Conservation (phyloP, 1,139 yeast genomes). For the Pichia sp. region DNA sequence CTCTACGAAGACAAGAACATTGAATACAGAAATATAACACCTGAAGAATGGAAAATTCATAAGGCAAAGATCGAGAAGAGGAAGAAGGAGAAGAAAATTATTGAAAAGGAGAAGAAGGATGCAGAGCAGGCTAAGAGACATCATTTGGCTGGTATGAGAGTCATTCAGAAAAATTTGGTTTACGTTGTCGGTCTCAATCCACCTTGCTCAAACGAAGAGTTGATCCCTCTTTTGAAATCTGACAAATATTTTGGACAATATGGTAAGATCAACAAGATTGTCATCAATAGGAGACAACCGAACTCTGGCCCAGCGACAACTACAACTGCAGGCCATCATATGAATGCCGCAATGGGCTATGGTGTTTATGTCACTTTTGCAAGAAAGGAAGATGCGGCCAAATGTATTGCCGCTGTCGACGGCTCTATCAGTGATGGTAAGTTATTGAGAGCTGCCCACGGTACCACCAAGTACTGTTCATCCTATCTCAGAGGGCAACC, state of each 20-base stretch:
- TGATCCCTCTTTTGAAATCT: constrained; percentile 75
- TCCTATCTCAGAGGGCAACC: constrained; percentile 91
- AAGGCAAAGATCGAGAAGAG: constrained; percentile 74
- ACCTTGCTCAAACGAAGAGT: constrained; percentile 81
- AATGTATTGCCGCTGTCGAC: constrained; percentile 88
- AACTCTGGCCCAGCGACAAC: constrained; percentile 28
- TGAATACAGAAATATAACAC: constrained; percentile 72
- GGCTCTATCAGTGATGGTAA: constrained; percentile 93
- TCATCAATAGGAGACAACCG: constrained; percentile 75
- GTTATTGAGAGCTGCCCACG: constrained; percentile 86
- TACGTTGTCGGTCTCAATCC: constrained; percentile 96
- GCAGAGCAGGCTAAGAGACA: constrained; percentile 83
- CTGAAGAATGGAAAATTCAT: constrained; percentile 78
- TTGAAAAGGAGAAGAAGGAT: constrained; percentile 89
- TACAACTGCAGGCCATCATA: constrained; percentile 29
- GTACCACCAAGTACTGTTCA: constrained; percentile 97
- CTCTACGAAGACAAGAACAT: constrained; percentile 90
- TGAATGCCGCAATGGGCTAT: constrained; percentile 52
- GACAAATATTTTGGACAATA: constrained; percentile 97
- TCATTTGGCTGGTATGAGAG: constrained; percentile 95
- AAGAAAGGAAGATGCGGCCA: constrained; percentile 88
- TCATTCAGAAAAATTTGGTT: constrained; percentile 93
- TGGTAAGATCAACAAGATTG: constrained; percentile 92
- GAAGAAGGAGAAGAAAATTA: constrained; percentile 80
- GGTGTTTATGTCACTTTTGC: constrained; percentile 96